Evolutionary conservation across 352 stramenopile genomes (phyloP).

Genomic region (Phytopythium vexans): DNA sequence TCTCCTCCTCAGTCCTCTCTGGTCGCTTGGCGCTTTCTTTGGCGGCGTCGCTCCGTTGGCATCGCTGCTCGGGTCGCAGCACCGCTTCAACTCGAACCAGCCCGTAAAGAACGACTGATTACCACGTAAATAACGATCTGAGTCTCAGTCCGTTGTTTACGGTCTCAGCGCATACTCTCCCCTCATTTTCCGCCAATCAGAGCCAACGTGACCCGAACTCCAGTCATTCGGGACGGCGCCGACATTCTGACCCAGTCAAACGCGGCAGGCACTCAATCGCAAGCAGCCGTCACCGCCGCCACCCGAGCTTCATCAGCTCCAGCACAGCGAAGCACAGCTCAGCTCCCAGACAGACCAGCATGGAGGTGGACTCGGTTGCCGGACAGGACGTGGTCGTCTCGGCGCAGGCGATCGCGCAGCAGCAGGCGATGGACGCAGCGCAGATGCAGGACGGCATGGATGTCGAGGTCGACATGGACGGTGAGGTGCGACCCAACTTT

Average conservation of each 20-base stretch:
- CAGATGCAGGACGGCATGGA: slow-evolving; percentile 49
- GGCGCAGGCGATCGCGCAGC: slow-evolving; percentile 34
- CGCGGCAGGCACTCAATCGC: slow-evolving; percentile 2
- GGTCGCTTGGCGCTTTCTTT: slow-evolving; percentile 27
- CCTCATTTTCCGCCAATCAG: slow-evolving; percentile 26
- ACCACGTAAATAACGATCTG: slow-evolving; percentile 1
- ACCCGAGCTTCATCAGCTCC: slow-evolving; percentile 17
- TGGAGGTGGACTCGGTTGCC: slow-evolving; percentile 72
- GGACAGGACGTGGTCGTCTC: slow-evolving; percentile 63
- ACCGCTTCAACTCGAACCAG: slow-evolving; percentile 7
- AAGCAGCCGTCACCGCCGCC: slow-evolving; percentile 8
- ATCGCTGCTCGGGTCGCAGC: slow-evolving; percentile 23
- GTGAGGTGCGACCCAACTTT: slow-evolving; percentile 57
- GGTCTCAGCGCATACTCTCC: neutral
- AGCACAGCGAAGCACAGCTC: slow-evolving; percentile 3
- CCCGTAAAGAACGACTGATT: slow-evolving; percentile 32
- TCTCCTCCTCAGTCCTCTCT: slow-evolving; percentile 36
- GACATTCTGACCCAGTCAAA: slow-evolving; percentile 5
- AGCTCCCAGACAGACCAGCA: slow-evolving; percentile 9
- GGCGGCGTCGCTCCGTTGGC: slow-evolving; percentile 29
- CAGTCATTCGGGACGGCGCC: slow-evolving; percentile 36
- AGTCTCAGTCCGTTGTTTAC: neutral
- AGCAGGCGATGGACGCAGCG: slow-evolving; percentile 46
- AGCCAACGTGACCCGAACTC: slow-evolving; percentile 18
- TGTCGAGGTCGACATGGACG: slow-evolving; percentile 42